phyloP scores from a whole-genome alignment of 768 basidiomycete genomes.

The Lyophyllum decastes region DNA sequence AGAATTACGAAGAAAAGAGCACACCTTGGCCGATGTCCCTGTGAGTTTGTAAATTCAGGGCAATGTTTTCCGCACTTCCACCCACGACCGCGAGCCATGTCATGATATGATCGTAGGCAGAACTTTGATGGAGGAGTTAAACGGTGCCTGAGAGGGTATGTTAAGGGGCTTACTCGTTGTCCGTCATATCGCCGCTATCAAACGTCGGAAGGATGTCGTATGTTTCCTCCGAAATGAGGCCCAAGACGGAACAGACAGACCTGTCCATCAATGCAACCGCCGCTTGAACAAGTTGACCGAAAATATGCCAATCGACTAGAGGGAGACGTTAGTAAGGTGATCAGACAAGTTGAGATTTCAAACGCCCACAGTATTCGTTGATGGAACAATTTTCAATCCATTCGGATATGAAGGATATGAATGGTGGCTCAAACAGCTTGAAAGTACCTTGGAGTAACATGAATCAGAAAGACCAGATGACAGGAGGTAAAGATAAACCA shows the following conservation, averaged over 20 bases:
- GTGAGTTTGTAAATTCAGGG: conserved; percentile 44
- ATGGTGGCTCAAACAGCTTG: conserved; percentile 40
- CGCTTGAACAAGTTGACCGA: conserved; percentile 43
- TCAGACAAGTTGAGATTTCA: not conserved
- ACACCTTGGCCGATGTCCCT: conserved; percentile 47
- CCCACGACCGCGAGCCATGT: conserved; percentile 41
- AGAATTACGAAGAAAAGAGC: conserved; percentile 3
- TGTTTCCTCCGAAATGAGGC: conserved; percentile 28
- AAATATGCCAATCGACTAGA: conserved; percentile 60
- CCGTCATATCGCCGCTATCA: conserved; percentile 19
- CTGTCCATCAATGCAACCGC: conserved; percentile 42
- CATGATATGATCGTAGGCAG: conserved; percentile 38
- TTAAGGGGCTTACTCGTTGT: conserved; percentile 5
- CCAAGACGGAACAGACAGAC: conserved; percentile 27
- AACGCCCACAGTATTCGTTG: conserved; percentile 48
- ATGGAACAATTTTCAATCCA: conserved; percentile 45
- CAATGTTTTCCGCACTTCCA: conserved; percentile 33
- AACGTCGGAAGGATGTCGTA: conserved; percentile 35
- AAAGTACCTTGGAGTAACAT: conserved; percentile 33
- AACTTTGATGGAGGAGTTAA: conserved; percentile 27
- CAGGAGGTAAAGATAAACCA: not conserved
- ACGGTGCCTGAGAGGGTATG: conserved; percentile 1
- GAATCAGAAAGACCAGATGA: not conserved
- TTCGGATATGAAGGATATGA: conserved; percentile 41
- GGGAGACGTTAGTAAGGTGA: conserved; percentile 4